Percentiles rank a stretch among this genome's conserved stretches.
Conservation (phyloP, 2,329 filamentous ascomycete genomes). For the Chrysoporthe cubensis region DNA sequence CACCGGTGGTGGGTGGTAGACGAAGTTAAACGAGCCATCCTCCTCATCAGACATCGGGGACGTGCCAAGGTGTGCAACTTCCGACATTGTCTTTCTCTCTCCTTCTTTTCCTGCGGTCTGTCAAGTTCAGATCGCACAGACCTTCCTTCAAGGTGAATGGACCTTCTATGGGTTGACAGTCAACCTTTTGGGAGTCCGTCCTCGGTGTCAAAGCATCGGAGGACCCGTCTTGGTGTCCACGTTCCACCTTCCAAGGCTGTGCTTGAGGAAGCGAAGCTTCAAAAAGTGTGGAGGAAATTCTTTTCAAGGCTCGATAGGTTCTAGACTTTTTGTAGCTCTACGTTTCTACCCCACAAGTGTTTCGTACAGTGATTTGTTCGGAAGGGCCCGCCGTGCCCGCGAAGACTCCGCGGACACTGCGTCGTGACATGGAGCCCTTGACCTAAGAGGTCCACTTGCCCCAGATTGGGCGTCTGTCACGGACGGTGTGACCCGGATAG, state of each 20-base stretch:
- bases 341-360: not conserved
- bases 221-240: not conserved
- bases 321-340: not conserved
- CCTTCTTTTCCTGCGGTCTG: not conserved
- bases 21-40: not conserved
- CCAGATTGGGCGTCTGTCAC: not conserved
- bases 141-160: not conserved
- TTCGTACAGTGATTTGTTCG: not conserved
- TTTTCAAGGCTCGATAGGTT: not conserved
- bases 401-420: not conserved
- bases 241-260: not conserved
- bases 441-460: not conserved
- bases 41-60: conserved; percentile 1
- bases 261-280: not conserved
- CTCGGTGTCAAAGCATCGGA: not conserved
- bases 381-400: not conserved
- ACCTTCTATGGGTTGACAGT: not conserved
- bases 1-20: not conserved
- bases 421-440: not conserved
- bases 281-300: not conserved
- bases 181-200: not conserved
- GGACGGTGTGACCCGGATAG: not conserved
- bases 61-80: not conserved
- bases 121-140: not conserved
- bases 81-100: not conserved